Percentiles rank a stretch among this genome's conserved stretches.
These are phyloP conservation scores for Tremella yokohamensis DNA, from an alignment of 768 basidiomycete species.

Conservation along the genomic window DNA sequence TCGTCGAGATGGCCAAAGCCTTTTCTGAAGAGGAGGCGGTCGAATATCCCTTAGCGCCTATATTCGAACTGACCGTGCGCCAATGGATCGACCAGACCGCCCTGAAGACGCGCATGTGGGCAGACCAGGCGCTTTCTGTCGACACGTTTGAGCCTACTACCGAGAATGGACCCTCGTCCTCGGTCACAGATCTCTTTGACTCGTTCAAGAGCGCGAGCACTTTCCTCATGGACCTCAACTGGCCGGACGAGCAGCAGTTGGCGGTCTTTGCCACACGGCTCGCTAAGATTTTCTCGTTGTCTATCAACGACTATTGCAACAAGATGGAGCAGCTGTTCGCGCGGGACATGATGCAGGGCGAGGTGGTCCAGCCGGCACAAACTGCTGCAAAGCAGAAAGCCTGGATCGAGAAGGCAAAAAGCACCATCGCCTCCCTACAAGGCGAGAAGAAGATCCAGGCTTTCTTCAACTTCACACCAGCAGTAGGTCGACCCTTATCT, in stretches of 20 bases:
- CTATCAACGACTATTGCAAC: conserved; percentile 85
- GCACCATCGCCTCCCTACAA: conserved; percentile 56
- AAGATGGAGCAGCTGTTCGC: conserved; percentile 84
- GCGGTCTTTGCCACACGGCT: conserved; percentile 85
- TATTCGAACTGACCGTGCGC: conserved; percentile 82
- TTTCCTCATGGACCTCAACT: conserved; percentile 82
- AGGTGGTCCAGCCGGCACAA: conserved; percentile 60
- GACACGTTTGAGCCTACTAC: conserved; percentile 74
- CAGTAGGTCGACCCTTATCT: conserved; percentile 42
- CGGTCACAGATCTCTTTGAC: conserved; percentile 92
- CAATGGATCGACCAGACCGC: conserved; percentile 88
- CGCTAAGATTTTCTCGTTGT: conserved; percentile 85
- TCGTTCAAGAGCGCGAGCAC: conserved; percentile 84
- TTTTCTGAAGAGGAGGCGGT: conserved; percentile 67
- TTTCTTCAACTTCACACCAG: conserved; percentile 80
- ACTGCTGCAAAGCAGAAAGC: conserved; percentile 74
- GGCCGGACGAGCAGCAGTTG: conserved; percentile 85
- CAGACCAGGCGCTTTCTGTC: conserved; percentile 77
- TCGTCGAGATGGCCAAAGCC: conserved; percentile 74
- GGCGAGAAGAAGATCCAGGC: conserved; percentile 91
- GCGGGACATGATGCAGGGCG: conserved; percentile 80
- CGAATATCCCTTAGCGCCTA: conserved; percentile 55
- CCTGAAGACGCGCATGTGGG: conserved; percentile 88
- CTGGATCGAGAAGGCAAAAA: conserved; percentile 50
- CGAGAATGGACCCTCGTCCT: conserved; percentile 83